Evolutionary conservation across 2,329 filamentous ascomycete species (phyloP).

Genomic region (Cercospora berteroae): DNA sequence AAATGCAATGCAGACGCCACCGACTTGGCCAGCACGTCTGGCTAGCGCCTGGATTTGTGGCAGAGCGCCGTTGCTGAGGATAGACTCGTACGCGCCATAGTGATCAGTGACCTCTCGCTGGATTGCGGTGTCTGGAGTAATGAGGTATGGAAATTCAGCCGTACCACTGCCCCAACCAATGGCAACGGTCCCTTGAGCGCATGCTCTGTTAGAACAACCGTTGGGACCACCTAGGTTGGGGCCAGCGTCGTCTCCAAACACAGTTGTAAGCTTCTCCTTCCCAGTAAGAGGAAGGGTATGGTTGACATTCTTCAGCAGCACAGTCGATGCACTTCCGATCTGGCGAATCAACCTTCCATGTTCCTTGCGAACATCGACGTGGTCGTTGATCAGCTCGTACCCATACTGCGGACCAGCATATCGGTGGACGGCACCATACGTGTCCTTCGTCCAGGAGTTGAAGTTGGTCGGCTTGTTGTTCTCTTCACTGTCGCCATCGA

Average conservation of each 20-base stretch:
- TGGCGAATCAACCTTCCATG: constrained; percentile 72
- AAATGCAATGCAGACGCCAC: constrained; percentile 68
- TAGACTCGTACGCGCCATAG: constrained; percentile 60
- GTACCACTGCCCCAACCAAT: constrained; percentile 65
- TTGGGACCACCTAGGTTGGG: constrained; percentile 73
- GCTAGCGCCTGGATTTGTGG: constrained; percentile 52
- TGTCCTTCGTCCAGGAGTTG: constrained; percentile 79
- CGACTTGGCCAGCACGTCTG: constrained; percentile 50
- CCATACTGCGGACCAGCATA: constrained; percentile 55
- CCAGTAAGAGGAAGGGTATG: constrained; percentile 55
- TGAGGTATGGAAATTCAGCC: constrained; percentile 63
- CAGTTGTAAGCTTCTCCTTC: constrained; percentile 69
- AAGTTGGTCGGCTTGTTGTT: constrained; percentile 67
- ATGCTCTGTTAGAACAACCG: constrained; percentile 68
- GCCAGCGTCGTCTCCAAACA: constrained; percentile 81
- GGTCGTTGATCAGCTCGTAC: constrained; percentile 68
- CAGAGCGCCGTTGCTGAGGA: constrained; percentile 58
- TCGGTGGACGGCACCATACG: constrained; percentile 66
- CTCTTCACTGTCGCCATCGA: constrained; percentile 54
- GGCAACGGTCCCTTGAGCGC: constrained; percentile 59
- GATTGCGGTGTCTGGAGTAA: constrained; percentile 60
- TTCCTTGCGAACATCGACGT: constrained; percentile 76
- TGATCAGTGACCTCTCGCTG: constrained; percentile 63
- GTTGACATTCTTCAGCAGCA: constrained; percentile 61
- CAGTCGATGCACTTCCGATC: constrained; percentile 73